Evolutionary conservation across 192 early-diverging fungal genomes (phyloP), one percentile per base, ranked within the genome.

Genomic region (Coemansia sp.): DNA sequence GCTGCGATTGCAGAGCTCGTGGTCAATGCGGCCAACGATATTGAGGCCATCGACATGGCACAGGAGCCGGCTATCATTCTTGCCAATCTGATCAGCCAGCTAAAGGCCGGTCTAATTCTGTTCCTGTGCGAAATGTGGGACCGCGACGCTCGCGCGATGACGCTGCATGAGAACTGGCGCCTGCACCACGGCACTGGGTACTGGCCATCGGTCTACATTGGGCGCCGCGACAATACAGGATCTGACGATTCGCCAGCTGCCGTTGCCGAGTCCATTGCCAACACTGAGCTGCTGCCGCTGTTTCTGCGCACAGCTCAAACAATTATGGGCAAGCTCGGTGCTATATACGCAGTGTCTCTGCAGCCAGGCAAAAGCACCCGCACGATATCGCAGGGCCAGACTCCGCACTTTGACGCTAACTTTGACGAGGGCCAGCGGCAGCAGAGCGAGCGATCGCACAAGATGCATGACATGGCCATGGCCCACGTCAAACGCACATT

Each of bases 71-170:
- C 90, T 61, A 69, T 82, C 40, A 83, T 82, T 3, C 66, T 96
- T 46, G 86, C 85, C 14, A 85, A 85, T 20, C 71, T 90, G 51
- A 87, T 92, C 68, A 86, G 87, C 54, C 78, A 85, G 28, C 71
- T 93, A n/a, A 86, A 90, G 59, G 82, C 81, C 64, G 85, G 87
- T 42, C 86, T 89, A 72, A 71, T 89, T 11, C 86, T 94, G 51
- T 80, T 86, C 12, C 70, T 95, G 8, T 95, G 93, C 73, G 80
- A 86, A 50, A 83, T 77, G 62, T 89, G 93, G 86, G 84, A 87
- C 52, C 74, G 85, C 70, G 92, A 93, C 89, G 74, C 71, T 14
- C 62, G 53, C 44, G 51, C 48, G 20, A 74, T 82, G 71, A 23
- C 66, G n/a, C 55, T 78, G 58, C 73, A 82, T 54, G 87, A 81